These are phyloP conservation scores for Leptodontidium sp. DNA, from an alignment of 2,329 filamentous ascomycete species.

Conservation along the genomic window DNA sequence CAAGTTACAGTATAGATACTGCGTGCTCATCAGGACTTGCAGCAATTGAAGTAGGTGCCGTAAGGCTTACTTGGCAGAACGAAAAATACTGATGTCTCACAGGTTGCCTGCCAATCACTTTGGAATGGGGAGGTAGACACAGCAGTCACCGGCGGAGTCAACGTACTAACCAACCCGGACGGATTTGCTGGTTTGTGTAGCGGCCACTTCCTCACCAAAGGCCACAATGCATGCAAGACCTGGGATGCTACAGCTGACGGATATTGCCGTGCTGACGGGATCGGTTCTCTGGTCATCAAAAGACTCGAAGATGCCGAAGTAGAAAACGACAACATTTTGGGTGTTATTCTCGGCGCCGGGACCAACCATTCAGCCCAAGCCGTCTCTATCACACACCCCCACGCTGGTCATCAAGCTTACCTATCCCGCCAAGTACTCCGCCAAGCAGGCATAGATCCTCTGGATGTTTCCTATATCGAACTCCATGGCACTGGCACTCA, in stretches of 20 bases:
- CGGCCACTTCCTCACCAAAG: slow-evolving; percentile 37
- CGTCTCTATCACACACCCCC: slow-evolving; percentile 83
- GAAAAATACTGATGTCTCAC: background rate
- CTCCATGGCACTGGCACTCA: slow-evolving; percentile 90
- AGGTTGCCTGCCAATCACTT: slow-evolving; percentile 36
- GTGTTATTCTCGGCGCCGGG: slow-evolving; percentile 69
- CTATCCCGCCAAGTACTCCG: slow-evolving; percentile 74
- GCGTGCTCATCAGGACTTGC: slow-evolving; percentile 50
- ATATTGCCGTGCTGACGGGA: slow-evolving; percentile 60
- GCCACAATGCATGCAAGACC: slow-evolving; percentile 59
- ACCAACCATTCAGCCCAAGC: slow-evolving; percentile 85
- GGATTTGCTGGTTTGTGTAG: slow-evolving; percentile 40
- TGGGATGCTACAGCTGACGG: slow-evolving; percentile 58
- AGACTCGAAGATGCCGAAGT: slow-evolving; percentile 55
- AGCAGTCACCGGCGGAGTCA: slow-evolving; percentile 37
- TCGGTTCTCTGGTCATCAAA: slow-evolving; percentile 57
- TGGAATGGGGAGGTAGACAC: slow-evolving; percentile 35
- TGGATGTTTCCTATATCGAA: slow-evolving; percentile 81
- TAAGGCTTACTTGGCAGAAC: background rate
- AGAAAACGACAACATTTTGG: slow-evolving; percentile 58
- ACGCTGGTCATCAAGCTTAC: slow-evolving; percentile 75
- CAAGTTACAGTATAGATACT: slow-evolving; percentile 49
- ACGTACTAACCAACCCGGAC: slow-evolving; percentile 33
- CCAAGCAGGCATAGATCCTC: slow-evolving; percentile 75
- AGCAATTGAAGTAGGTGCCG: slow-evolving; percentile 37